Conservation (phyloP, 805 yeast genomes). For the Maudiozyma barnettii region DNA sequence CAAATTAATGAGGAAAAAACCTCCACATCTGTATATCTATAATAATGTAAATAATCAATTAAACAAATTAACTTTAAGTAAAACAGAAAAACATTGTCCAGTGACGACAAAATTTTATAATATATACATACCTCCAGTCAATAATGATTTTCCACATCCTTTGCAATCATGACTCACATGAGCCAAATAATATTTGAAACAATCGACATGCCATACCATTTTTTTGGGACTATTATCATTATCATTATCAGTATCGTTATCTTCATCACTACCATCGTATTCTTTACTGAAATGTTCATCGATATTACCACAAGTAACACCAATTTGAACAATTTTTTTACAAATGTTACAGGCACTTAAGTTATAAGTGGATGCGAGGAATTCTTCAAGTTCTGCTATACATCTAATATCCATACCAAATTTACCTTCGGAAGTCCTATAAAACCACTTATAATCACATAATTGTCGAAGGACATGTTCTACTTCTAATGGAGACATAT, state of each 20-base stretch:
- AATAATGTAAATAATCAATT: background rate
- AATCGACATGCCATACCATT: slow-evolving; percentile 25
- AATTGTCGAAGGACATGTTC: slow-evolving; percentile 15
- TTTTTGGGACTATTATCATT: background rate
- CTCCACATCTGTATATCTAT: no score
- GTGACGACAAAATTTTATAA: slow-evolving; percentile 5
- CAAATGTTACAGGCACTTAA: slow-evolving; percentile 18
- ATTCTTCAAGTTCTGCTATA: slow-evolving; percentile 21
- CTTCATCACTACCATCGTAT: no score
- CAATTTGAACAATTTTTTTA: slow-evolving; percentile 16
- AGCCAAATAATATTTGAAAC: slow-evolving; percentile 23
- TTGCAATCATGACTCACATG: slow-evolving; percentile 20
- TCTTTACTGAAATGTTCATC: background rate
- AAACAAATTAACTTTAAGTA: background rate
- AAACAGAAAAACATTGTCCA: background rate
- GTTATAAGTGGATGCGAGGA: slow-evolving; percentile 11
- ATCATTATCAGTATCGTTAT: background rate
- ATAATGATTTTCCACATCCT: slow-evolving; percentile 11
- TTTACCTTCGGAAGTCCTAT: slow-evolving; percentile 15
- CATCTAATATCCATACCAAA: slow-evolving; percentile 21
- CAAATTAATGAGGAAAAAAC: no score
- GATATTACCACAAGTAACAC: slow-evolving; percentile 18
- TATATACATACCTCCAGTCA: slow-evolving; percentile 17
- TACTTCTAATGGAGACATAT: slow-evolving; percentile 13
- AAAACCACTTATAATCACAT: slow-evolving; percentile 24